These are phyloP conservation scores for Heliamphora pulchella DNA, from an alignment of 179 eudicot genomes.

Conservation along the genomic window DNA sequence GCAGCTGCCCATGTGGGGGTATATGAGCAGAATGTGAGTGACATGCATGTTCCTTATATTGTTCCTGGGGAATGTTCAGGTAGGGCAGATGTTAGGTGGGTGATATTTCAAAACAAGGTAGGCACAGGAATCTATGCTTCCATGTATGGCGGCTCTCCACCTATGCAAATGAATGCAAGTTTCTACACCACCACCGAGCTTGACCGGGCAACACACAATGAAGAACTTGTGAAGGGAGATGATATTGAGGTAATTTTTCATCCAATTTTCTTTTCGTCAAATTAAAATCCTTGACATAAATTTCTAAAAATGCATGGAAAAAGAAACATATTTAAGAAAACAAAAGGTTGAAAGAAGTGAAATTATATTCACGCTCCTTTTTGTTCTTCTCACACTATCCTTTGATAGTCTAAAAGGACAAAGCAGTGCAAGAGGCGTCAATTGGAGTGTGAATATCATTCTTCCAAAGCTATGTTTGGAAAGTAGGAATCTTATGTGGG, in stretches of 20 bases:
- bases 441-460: background rate
- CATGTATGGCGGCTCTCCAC: constrained; percentile 56
- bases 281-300: background rate
- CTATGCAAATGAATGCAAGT: constrained; percentile 95
- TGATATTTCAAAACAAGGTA: constrained; percentile 54
- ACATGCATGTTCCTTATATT: constrained; percentile 93
- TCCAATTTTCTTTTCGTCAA: background rate
- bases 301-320: background rate
- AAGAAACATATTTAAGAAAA: background rate
- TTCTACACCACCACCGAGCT: constrained; percentile 73
- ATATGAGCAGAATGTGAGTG: constrained; percentile 58
- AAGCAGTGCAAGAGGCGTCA: background rate
- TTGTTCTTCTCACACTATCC: background rate
- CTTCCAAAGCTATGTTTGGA: too few relatives aligned
- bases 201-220: constrained; percentile 72
- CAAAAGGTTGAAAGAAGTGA: background rate
- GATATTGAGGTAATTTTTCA: constrained; percentile 56
- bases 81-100: constrained; percentile 94
- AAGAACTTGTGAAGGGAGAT: constrained; percentile 71
- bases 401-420: background rate
- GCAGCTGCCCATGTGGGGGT: constrained; percentile 75
- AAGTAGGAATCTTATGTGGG: too few relatives aligned
- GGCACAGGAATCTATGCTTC: constrained; percentile 76
- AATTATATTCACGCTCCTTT: background rate
- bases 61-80: constrained; percentile 92